Percentiles rank a stretch among this genome's conserved stretches.
phyloP scores from a whole-genome alignment of 1,139 yeast genomes.

The Diutina scorzettiae region DNA sequence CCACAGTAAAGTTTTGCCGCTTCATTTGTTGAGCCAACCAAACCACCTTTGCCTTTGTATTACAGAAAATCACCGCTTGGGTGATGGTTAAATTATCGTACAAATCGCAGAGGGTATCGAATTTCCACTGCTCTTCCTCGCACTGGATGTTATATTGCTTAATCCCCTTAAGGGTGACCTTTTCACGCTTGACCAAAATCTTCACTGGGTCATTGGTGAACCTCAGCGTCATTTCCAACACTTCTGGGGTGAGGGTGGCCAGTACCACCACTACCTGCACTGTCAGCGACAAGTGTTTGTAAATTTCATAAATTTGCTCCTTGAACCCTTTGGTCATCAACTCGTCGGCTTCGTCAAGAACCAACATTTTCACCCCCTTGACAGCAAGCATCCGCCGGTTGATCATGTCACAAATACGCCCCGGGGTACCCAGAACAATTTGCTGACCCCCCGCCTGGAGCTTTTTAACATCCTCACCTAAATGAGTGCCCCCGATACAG shows the following conservation, averaged over 20 bases:
- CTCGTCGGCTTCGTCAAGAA: conserved; percentile 94
- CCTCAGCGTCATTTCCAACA: conserved; percentile 72
- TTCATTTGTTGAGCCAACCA: conserved; percentile 76
- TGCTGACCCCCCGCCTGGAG: conserved; percentile 64
- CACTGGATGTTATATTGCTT: conserved; percentile 80
- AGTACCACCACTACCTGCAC: conserved; percentile 90
- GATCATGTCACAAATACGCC: conserved; percentile 81
- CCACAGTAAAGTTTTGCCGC: conserved; percentile 77
- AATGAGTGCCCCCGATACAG: conserved; percentile 84
- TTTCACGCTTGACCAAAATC: conserved; percentile 83
- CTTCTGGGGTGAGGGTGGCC: conserved; percentile 84
- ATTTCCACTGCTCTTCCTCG: conserved; percentile 91
- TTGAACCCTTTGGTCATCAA: conserved; percentile 82
- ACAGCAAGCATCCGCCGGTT: conserved; percentile 60
- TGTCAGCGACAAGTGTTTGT: conserved; percentile 64
- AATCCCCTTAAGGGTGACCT: conserved; percentile 79
- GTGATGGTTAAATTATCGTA: conserved; percentile 92
- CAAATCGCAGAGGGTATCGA: conserved; percentile 84
- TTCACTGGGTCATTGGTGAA: conserved; percentile 88
- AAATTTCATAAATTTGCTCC: conserved; percentile 84
- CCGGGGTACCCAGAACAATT: conserved; percentile 96
- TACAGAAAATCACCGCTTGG: conserved; percentile 93
- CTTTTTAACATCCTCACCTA: conserved; percentile 68
- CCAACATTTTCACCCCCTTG: conserved; percentile 66
- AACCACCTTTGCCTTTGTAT: conserved; percentile 83